These are phyloP conservation scores for Hemerocallis citrina DNA, from an alignment of 106 monocot species.

Conservation along the genomic window DNA sequence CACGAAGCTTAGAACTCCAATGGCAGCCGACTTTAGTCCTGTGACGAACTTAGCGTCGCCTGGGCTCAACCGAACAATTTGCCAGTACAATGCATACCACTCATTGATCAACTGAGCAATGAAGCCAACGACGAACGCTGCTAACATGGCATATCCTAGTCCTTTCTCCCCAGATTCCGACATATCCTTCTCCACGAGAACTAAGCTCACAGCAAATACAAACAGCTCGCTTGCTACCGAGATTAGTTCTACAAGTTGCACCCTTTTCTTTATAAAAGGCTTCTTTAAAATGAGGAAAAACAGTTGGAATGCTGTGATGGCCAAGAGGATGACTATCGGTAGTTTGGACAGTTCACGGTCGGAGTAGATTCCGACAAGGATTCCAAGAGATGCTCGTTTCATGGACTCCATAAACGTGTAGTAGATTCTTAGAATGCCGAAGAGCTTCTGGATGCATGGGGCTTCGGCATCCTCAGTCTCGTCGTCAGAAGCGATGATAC, in stretches of 20 bases:
- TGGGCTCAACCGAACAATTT: constrained; percentile 42
- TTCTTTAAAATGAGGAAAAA: constrained; percentile 78
- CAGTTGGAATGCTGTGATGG: constrained; percentile 79
- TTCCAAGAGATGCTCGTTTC: constrained; percentile 55
- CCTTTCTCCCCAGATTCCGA: constrained; percentile 18
- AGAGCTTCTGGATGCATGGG: constrained; percentile 74
- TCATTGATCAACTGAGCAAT: constrained; percentile 50
- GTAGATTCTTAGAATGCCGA: constrained; percentile 85
- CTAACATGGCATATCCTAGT: constrained; percentile 55
- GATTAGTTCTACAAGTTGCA: constrained; percentile 78
- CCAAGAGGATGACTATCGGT: constrained; percentile 32
- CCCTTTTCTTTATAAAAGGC: constrained; percentile 85
- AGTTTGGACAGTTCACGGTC: constrained; percentile 8
- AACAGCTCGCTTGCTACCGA: constrained; percentile 53
- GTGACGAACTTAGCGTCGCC: constrained; percentile 28
- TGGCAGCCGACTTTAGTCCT: constrained; percentile 39
- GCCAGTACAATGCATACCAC: constrained; percentile 76
- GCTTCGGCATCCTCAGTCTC: constrained; percentile 89
- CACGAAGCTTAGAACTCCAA: constrained; percentile 43
- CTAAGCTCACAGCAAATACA: constrained; percentile 35
- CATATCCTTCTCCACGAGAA: constrained; percentile 29
- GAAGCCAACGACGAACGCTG: constrained; percentile 35
- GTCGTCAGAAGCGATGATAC: constrained; percentile 74
- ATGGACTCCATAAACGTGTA: constrained; percentile 62
- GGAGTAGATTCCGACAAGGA: constrained; percentile 49